Evolutionary conservation across 768 basidiomycete genomes (phyloP), one percentile per base, ranked within the genome.

Genomic region (Coprinellus aureogranulatus): DNA sequence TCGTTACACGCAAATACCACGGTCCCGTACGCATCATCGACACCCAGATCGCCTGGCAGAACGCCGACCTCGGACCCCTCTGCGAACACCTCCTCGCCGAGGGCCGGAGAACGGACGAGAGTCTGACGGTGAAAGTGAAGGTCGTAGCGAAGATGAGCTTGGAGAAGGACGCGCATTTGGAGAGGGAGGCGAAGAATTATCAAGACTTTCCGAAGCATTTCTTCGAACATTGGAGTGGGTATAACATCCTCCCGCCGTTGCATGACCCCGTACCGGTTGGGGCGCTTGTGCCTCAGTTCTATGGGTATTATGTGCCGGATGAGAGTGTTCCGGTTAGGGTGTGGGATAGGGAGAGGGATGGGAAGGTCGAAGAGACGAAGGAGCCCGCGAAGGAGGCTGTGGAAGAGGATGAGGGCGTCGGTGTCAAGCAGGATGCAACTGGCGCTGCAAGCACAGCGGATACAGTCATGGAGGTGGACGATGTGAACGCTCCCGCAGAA

Each of bases 221-320:
- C 47, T 79, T 75, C 59, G 67, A 82, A 64, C 77, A 81, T 46
- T 83, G 77, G 76, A 77, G 65, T 58, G 83, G 84, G 3, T 76
- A 72, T 58, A 80, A 81, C 55, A 53, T 81, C 40, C 62, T 80
- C 1, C 61, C 61, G 11, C 79, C 80, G 2, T 57, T 82, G 4
- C 67, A 68, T 28, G 62, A 75, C 59, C 78, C 83, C 0, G 75
- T 78, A 0, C 81, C 82, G 2, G 70, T 81, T 3, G 70, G 74
- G 6, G 76, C 86, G 0, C 47, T 86, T 47, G 80, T 83, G 2
- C 86, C 87, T 0, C 84, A 86, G 65, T 88, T 80, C 67, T 88
- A 83, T 61, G 86, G 87, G 1, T 84, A 82, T 67, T 88, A 87
- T 61, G 64, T 62, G 8, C 69, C 69, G 9, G 61, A 64, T 1